A percentile compares a stretch with the other conserved stretches of the same genome.
Conservation (phyloP, 805 yeast species). For the Suhomyces emberorum region DNA sequence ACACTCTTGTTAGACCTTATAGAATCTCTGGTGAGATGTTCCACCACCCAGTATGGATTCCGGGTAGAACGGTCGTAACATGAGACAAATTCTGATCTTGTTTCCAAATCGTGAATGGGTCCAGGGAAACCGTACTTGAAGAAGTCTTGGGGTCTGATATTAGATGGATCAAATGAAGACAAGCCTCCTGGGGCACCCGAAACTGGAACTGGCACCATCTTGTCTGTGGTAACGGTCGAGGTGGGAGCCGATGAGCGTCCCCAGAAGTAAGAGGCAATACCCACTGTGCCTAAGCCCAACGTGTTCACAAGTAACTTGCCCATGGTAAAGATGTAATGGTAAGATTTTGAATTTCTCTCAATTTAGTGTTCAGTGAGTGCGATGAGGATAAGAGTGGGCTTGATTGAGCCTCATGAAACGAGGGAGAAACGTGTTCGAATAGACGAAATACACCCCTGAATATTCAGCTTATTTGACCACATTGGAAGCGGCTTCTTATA, state of each 20-base stretch:
- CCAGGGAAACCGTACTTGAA: slow-evolving; percentile 95
- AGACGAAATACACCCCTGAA: too few species aligned
- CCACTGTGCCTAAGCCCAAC: slow-evolving; percentile 36
- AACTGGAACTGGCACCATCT: slow-evolving; percentile 8
- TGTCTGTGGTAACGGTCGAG: slow-evolving; percentile 9
- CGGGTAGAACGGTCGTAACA: slow-evolving; percentile 82
- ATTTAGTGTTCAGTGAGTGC: too few species aligned
- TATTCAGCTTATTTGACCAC: too few species aligned
- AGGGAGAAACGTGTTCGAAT: too few species aligned
- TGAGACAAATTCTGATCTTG: slow-evolving; percentile 72
- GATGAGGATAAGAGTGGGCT: too few species aligned
- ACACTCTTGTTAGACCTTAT: slow-evolving; percentile 49
- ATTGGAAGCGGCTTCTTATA: too few species aligned
- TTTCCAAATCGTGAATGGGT: slow-evolving; percentile 81
- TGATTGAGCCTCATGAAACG: too few species aligned
- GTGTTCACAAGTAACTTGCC: slow-evolving; percentile 27
- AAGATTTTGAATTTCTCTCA: too few species aligned
- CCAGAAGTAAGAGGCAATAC: slow-evolving; percentile 41
- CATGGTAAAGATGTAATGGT: slow-evolving; percentile 1
- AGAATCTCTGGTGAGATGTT: slow-evolving; percentile 79
- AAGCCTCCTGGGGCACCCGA: slow-evolving; percentile 5
- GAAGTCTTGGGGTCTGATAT: slow-evolving; percentile 71
- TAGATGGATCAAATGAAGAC: slow-evolving; percentile 25
- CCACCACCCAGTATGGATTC: slow-evolving; percentile 88
- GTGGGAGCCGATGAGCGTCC: slow-evolving; percentile 28